Evolutionary conservation across 345 rosid species (phyloP).

Genomic region (Clarkia xantiana): DNA sequence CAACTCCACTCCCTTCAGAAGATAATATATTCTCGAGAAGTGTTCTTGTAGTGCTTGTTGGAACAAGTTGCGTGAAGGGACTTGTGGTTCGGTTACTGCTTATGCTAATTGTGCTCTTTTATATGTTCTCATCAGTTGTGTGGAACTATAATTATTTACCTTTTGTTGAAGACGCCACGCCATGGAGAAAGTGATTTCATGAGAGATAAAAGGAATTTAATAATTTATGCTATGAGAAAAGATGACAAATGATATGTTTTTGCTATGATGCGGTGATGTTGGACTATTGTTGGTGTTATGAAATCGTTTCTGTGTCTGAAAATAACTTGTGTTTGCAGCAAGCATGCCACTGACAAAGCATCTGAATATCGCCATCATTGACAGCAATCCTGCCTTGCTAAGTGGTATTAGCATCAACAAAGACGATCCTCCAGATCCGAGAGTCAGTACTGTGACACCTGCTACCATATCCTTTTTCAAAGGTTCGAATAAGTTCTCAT

Average conservation of each 20-base stretch:
- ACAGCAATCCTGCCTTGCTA: slow-evolving; percentile 64
- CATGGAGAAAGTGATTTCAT: no score
- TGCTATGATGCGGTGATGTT: not conserved
- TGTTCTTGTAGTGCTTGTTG: no score
- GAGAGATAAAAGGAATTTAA: no score
- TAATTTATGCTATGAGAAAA: not conserved
- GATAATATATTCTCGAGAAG: no score
- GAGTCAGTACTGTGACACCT: slow-evolving; percentile 94
- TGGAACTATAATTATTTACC: no score
- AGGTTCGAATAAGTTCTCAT: slow-evolving; percentile 26
- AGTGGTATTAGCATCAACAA: slow-evolving; percentile 30
- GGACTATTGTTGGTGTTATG: not conserved
- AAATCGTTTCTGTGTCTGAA: not conserved
- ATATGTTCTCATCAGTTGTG: no score
- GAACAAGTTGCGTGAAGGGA: no score
- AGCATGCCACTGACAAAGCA: slow-evolving; percentile 67
- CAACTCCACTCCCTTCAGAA: no score
- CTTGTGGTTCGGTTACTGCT: no score
- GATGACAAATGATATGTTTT: not conserved
- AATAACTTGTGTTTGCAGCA: slow-evolving; percentile 37
- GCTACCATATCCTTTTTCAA: slow-evolving; percentile 63
- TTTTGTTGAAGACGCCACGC: no score
- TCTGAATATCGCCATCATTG: slow-evolving; percentile 69
- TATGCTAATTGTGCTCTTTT: no score
- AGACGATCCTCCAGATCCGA: slow-evolving; percentile 69